Evolutionary conservation across 495 filamentous ascomycete species (phyloP), one percentile per base, ranked within the genome.

Genomic region (Hypoxylon subgilvum): DNA sequence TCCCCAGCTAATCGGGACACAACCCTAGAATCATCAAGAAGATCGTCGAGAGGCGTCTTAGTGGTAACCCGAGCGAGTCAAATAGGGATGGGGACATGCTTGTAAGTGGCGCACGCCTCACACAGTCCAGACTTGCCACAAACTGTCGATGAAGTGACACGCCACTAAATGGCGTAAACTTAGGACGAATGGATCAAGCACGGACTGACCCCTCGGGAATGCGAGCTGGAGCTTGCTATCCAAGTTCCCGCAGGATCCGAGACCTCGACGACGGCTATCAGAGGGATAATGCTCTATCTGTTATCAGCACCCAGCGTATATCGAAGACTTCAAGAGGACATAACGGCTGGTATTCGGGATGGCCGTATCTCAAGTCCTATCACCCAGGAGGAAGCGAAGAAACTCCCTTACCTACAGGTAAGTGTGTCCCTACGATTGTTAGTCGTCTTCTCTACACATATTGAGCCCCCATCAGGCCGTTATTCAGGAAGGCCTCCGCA

Each of bases 261-360:
- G 56, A 86, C 84, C 7, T 82, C 82, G 0, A 79, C 80, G 0
- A 84, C 84, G 0, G 76, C 81, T 6, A 80, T 87, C 61, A 74
- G 81, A 56, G 77, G 73, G 1, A 69, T 84, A 36, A 73, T 87
- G 49, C 66, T 76, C 22, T 79, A 81, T 51, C 59, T 86, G 12
- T 56, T 85, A 4, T 66, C 70, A 4, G 65, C 78, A 27, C 69
- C 72, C 1, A 44, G 40, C 0, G 69, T 76, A 2, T 85, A 84
- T 55, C 69, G 72, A 12, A 78, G 73, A 40, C 75, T 87, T 44
- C 76, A 84, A 72, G 68, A 70, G 4, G 85, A 87, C 57, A 82
- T 87, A 30, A 76, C 80, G 50, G 52, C 57, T 14, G 46, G 52
- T 19, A 39, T 76, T 67, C 43, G 45, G 9, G 73, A 69, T 1